Percentiles rank a stretch among this genome's conserved stretches.
Conservation (phyloP, 768 basidiomycete species). For the Tephrocybe sp. region DNA sequence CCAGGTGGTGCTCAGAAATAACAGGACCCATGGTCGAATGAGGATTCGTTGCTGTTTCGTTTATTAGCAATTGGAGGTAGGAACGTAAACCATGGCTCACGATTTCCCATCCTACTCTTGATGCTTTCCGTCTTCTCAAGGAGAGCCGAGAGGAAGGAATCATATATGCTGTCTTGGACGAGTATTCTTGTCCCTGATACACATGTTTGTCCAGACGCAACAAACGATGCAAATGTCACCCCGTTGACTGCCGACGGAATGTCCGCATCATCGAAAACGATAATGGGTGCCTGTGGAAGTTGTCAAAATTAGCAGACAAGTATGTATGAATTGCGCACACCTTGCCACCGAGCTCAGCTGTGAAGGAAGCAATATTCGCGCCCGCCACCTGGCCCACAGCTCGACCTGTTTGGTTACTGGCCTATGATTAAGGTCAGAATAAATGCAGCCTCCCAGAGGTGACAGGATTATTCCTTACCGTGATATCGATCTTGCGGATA, state of each 20-base stretch:
- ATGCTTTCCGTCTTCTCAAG: constrained; percentile 64
- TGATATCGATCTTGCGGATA: constrained; percentile 82
- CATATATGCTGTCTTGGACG: constrained; percentile 68
- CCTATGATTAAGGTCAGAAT: constrained; percentile 37
- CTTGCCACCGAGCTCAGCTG: constrained; percentile 88
- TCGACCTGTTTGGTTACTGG: constrained; percentile 79
- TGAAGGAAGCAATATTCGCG: constrained; percentile 69
- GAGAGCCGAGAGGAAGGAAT: constrained; percentile 63
- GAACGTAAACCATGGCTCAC: constrained; percentile 43
- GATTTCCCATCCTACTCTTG: constrained; percentile 71
- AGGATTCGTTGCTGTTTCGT: constrained; percentile 59
- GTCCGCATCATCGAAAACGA: constrained; percentile 81
- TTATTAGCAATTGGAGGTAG: not conserved
- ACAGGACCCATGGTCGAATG: constrained; percentile 79
- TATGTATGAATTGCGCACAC: constrained; percentile 36
- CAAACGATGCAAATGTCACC: constrained; percentile 78
- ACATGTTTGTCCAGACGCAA: constrained; percentile 89
- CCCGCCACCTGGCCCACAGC: constrained; percentile 73
- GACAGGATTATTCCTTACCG: constrained; percentile 40
- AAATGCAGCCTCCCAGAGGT: not conserved
- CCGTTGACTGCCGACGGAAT: constrained; percentile 77
- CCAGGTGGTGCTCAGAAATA: constrained; percentile 65
- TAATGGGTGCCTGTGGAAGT: constrained; percentile 63
- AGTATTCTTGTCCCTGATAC: constrained; percentile 89
- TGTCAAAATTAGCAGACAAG: no score